phyloP scores from a whole-genome alignment of 2,329 filamentous ascomycete species.

The Sclerotinia borealis region DNA sequence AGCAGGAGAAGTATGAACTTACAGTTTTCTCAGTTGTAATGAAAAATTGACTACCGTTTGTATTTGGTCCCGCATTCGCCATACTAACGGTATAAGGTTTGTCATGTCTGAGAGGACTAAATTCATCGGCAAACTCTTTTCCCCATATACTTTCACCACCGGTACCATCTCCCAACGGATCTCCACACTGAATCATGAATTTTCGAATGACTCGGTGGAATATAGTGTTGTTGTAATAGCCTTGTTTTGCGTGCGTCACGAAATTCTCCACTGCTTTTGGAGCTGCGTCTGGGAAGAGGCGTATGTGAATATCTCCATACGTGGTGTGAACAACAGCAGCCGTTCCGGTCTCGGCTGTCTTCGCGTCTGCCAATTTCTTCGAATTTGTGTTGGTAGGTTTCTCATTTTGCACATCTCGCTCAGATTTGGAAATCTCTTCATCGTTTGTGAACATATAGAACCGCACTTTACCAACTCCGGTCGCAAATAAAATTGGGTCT shows the following conservation, averaged over 20 bases:
- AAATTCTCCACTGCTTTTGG: conserved; percentile 98
- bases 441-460: conserved; percentile 99
- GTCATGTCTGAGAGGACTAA: conserved; percentile 85
- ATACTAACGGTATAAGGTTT: conserved; percentile 95
- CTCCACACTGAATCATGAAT: conserved; percentile 93
- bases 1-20: conserved; percentile 34
- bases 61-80: conserved; percentile 94
- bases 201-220: conserved; percentile 97
- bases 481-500: conserved; percentile 82
- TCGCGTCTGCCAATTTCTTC: conserved; percentile 50
- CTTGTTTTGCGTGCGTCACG: conserved; percentile 78
- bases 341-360: conserved; percentile 66
- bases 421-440: conserved; percentile 71
- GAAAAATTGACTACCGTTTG: conserved; percentile 96
- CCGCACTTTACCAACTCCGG: conserved; percentile 77
- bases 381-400: conserved; percentile 64
- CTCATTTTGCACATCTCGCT: conserved; percentile 91
- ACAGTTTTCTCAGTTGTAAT: conserved; percentile 95
- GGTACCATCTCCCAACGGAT: conserved; percentile 82
- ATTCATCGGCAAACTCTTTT: conserved; percentile 88
- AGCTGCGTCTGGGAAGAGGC: conserved; percentile 86
- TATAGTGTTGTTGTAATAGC: conserved; percentile 96
- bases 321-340: conserved; percentile 86
- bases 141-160: conserved; percentile 92
- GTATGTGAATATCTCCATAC: conserved; percentile 87